phyloP scores from a whole-genome alignment of 2,329 filamentous ascomycete species.

The Macrophomina pseudophaseolina region DNA sequence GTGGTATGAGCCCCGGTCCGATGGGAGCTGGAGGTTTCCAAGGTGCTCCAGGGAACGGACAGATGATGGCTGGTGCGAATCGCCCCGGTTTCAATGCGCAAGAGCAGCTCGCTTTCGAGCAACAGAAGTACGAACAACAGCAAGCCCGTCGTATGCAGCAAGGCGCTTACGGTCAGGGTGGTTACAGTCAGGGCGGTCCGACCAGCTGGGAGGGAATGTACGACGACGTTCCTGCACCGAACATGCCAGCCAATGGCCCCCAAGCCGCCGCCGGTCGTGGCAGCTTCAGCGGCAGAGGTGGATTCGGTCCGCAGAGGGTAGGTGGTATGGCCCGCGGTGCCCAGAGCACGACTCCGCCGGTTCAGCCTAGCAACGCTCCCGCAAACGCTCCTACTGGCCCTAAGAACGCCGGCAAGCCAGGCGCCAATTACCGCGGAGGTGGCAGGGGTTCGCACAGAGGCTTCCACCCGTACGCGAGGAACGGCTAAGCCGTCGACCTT shows the following conservation, averaged over 20 bases:
- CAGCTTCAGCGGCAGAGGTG: slow-evolving; percentile 37
- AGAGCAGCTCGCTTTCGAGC: slow-evolving; percentile 76
- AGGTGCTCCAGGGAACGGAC: not conserved
- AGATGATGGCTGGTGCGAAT: slow-evolving; percentile 39
- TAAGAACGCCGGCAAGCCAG: slow-evolving; percentile 90
- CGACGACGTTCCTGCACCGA: slow-evolving; percentile 88
- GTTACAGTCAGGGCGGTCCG: slow-evolving; percentile 64
- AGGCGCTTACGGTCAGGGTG: slow-evolving; percentile 34
- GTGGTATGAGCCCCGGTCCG: slow-evolving; percentile 42
- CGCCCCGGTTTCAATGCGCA: slow-evolving; percentile 67
- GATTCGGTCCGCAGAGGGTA: slow-evolving; percentile 24
- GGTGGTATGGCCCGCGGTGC: slow-evolving; percentile 44
- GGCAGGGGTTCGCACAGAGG: slow-evolving; percentile 75
- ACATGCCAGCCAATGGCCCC: slow-evolving; percentile 56
- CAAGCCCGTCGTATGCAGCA: slow-evolving; percentile 60
- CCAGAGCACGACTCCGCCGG: slow-evolving; percentile 46
- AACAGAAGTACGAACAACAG: slow-evolving; percentile 78
- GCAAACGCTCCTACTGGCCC: slow-evolving; percentile 91
- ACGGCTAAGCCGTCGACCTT: slow-evolving; percentile 15
- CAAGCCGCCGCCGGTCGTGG: slow-evolving; percentile 56
- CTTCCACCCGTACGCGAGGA: slow-evolving; percentile 72
- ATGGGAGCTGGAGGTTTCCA: slow-evolving; percentile 43
- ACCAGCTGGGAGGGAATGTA: slow-evolving; percentile 98
- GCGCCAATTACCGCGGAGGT: slow-evolving; percentile 91
- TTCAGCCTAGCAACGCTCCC: slow-evolving; percentile 56